phyloP scores from a whole-genome alignment of 2,329 filamentous ascomycete species.

The Leptoxyphium fumago region DNA sequence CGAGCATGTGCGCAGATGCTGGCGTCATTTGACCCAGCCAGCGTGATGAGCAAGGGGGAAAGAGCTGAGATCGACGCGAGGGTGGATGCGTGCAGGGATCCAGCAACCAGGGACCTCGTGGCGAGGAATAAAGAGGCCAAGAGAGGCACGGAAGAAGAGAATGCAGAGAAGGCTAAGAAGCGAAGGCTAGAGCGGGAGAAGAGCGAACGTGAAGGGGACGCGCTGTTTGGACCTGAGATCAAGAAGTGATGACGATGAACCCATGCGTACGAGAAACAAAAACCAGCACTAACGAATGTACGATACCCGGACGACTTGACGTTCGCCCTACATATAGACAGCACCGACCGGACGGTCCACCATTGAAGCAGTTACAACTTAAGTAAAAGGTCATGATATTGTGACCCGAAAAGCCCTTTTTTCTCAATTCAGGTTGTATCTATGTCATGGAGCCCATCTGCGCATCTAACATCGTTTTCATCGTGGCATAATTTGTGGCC shows the following conservation, averaged over 20 bases:
- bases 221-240: constrained; percentile 27
- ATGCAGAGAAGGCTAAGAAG: constrained; percentile 29
- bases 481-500: background rate
- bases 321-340: no score
- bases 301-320: no score
- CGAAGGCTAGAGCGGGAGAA: constrained; percentile 30
- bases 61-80: constrained; percentile 42
- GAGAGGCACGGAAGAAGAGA: constrained; percentile 20
- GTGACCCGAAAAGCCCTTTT: background rate
- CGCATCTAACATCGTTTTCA: background rate
- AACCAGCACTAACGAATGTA: no score
- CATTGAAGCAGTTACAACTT: no score
- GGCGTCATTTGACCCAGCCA: constrained; percentile 10
- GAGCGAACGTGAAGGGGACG: constrained; percentile 23
- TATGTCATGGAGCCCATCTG: background rate
- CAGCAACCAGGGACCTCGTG: constrained; percentile 59
- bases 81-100: constrained; percentile 58
- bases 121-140: constrained; percentile 14
- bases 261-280: no score
- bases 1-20: constrained; percentile 27
- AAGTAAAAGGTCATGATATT: no score
- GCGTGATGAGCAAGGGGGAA: constrained; percentile 18
- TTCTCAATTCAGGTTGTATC: background rate
- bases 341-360: no score
- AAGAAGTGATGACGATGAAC: background rate